Conservation (phyloP, 1,284 basidiomycete species). For the Malassezia equina region DNA sequence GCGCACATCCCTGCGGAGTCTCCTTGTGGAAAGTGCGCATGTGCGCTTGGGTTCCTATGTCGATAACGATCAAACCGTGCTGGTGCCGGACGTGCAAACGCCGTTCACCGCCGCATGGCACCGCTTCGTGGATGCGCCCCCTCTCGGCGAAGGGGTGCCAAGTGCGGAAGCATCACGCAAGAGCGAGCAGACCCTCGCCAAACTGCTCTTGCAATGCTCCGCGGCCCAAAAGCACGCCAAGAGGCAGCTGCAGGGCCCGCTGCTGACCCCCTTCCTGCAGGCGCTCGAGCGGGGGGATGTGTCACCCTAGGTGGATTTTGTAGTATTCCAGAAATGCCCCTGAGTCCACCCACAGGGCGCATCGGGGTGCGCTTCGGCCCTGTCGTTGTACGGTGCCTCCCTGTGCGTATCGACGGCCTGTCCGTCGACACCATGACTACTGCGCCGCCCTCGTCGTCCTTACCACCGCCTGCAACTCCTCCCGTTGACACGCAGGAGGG, state of each 20-base stretch:
- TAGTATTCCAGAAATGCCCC: background rate
- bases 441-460: background rate
- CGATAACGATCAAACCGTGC: background rate
- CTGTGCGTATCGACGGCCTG: background rate
- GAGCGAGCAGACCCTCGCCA: slow-evolving; percentile 24
- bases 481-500: background rate
- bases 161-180: slow-evolving; percentile 14
- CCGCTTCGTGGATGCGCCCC: background rate
- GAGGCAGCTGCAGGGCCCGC: background rate
- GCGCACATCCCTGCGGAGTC: background rate
- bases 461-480: background rate
- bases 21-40: slow-evolving; percentile 1
- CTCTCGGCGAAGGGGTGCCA: background rate
- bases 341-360: too few species aligned
- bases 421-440: background rate
- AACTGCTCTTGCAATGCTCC: slow-evolving; percentile 17
- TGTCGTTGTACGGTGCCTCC: background rate
- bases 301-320: background rate
- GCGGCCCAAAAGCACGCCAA: slow-evolving; percentile 9
- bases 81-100: background rate
- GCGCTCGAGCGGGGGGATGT: background rate
- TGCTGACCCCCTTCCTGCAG: background rate
- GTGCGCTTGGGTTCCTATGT: background rate
- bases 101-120: background rate
- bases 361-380: background rate